Evolutionary conservation across 176 grass and related monocot species (phyloP).

Genomic region (Oryza meridionalis): DNA sequence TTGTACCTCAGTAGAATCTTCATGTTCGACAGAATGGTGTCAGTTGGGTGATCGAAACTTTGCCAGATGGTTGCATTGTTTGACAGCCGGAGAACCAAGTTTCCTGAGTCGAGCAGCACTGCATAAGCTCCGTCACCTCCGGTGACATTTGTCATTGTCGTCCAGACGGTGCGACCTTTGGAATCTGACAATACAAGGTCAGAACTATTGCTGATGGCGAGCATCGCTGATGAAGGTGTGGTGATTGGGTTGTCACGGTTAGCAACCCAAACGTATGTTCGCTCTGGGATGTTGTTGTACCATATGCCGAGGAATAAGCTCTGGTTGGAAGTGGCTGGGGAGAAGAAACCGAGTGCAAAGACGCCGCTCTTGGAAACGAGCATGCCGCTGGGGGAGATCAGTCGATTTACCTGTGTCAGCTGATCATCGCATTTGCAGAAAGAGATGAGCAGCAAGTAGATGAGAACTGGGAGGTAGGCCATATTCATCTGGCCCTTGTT

Average conservation of each 20-base stretch:
- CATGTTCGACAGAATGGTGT: constrained; percentile 43
- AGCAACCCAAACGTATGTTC: constrained; percentile 41
- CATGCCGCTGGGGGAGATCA: neutral
- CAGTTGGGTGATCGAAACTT: constrained; percentile 44
- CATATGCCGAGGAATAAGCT: constrained; percentile 46
- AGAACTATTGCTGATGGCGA: constrained; percentile 20
- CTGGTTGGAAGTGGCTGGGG: neutral
- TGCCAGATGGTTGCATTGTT: constrained; percentile 41
- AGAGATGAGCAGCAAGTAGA: constrained; percentile 6
- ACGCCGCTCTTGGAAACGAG: constrained; percentile 32
- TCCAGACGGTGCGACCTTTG: constrained; percentile 12
- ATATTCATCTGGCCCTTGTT: neutral
- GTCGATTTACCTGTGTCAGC: constrained; percentile 4
- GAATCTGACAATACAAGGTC: constrained; percentile 19
- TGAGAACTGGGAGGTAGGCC: neutral
- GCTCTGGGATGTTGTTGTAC: constrained; percentile 37
- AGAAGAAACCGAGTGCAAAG: constrained; percentile 56
- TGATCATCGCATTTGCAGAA: constrained; percentile 32
- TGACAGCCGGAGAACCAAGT: constrained; percentile 33
- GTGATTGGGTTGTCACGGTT: constrained; percentile 45
- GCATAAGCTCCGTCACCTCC: neutral
- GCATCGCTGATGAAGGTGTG: neutral
- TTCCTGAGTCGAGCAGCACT: constrained; percentile 7
- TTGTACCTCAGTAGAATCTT: constrained; percentile 9
- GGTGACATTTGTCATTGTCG: neutral